Percentiles rank a stretch among this genome's conserved stretches.
These are phyloP conservation scores for Lactifluus rugatus DNA, from an alignment of 768 basidiomycete species.

Conservation along the genomic window DNA sequence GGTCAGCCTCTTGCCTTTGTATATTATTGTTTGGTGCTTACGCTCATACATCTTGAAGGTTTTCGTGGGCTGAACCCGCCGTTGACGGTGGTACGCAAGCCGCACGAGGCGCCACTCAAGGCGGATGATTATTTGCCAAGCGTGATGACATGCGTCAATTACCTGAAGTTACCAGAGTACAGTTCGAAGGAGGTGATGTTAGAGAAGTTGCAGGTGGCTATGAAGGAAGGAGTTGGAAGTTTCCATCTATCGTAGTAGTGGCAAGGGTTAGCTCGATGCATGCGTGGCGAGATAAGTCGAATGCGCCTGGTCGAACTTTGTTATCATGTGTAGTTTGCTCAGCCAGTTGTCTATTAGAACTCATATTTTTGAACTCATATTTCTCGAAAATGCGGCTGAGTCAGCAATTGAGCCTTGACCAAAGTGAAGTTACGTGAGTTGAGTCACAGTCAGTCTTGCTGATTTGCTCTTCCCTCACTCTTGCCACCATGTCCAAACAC, in stretches of 20 bases:
- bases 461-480: neutral
- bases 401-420: neutral
- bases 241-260: slow-evolving; percentile 95
- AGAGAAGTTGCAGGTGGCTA: slow-evolving; percentile 74
- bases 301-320: slow-evolving; percentile 1
- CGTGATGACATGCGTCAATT: slow-evolving; percentile 98
- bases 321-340: slow-evolving; percentile 3
- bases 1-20: slow-evolving; percentile 40
- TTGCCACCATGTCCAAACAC: slow-evolving; percentile 28
- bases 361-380: neutral
- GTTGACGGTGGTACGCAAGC: slow-evolving; percentile 94
- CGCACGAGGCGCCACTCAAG: slow-evolving; percentile 80
- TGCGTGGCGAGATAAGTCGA: neutral
- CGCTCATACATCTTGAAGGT: slow-evolving; percentile 35
- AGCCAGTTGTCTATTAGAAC: neutral
- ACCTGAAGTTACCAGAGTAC: slow-evolving; percentile 93
- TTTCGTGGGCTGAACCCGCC: slow-evolving; percentile 93
- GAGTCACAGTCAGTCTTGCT: no score
- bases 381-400: neutral
- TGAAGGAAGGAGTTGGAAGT: slow-evolving; percentile 89
- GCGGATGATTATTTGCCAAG: slow-evolving; percentile 94
- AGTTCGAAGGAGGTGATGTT: slow-evolving; percentile 77
- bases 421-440: no score
- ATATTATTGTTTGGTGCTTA: neutral
- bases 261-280: slow-evolving; percentile 7